Conservation (phyloP, 768 basidiomycete genomes). For the Russula abietina region DNA sequence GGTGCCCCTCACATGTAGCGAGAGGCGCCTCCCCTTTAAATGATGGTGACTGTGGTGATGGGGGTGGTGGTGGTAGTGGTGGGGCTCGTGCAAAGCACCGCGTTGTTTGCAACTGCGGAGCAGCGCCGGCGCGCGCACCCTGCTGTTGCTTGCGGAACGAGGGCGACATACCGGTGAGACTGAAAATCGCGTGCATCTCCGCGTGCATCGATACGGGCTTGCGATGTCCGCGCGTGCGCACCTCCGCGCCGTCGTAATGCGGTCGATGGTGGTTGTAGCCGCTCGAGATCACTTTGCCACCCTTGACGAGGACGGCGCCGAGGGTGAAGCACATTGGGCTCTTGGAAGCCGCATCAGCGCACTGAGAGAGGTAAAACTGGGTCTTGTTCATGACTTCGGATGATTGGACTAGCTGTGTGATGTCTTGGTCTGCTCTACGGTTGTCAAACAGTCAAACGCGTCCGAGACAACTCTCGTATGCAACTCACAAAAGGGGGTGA, state of each 20-base stretch:
- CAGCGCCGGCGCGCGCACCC: constrained; percentile 31
- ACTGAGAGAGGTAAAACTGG: constrained; percentile 47
- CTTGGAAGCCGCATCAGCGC: constrained; percentile 44
- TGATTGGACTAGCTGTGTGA: constrained; percentile 4
- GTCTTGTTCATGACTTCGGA: constrained; percentile 47
- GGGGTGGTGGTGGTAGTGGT: constrained; percentile 20
- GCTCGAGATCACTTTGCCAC: constrained; percentile 48
- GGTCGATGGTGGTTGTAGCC: constrained; percentile 52
- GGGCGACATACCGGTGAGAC: constrained; percentile 43
- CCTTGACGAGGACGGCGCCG: constrained; percentile 46
- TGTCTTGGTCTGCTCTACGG: not conserved
- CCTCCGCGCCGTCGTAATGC: constrained; percentile 45
- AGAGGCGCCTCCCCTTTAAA: constrained; percentile 25
- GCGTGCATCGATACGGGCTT: constrained; percentile 53
- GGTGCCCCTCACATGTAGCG: constrained; percentile 24
- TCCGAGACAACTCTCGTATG: too few relatives aligned
- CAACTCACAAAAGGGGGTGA: too few relatives aligned
- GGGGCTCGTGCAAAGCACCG: not conserved
- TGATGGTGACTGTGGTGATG: constrained; percentile 10
- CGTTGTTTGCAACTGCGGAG: constrained; percentile 21
- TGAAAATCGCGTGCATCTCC: constrained; percentile 56
- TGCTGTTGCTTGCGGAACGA: constrained; percentile 48
- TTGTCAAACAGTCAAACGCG: not conserved
- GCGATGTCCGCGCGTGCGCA: constrained; percentile 35
- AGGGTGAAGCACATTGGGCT: constrained; percentile 47